Percentiles rank a stretch among this genome's conserved stretches.
Conservation (phyloP, 179 eudicot genomes). For the Dionaea muscipula region DNA sequence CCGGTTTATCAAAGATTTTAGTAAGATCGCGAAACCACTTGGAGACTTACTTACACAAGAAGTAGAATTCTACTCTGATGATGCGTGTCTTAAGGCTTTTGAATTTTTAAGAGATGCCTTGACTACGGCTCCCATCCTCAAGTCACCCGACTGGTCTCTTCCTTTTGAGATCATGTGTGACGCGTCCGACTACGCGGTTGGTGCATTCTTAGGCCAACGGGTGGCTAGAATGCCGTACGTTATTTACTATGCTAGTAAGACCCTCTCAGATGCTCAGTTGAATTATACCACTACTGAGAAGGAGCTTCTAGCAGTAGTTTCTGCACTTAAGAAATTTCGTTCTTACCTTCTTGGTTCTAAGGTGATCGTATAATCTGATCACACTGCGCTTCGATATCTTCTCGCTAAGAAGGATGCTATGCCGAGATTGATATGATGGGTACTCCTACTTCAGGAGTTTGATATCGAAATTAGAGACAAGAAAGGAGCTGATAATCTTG, state of each 20-base stretch:
- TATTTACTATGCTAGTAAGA: conserved; percentile 6
- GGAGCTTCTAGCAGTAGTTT: no score
- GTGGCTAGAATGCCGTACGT: neutral
- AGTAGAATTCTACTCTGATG: neutral
- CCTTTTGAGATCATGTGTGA: conserved; percentile 11
- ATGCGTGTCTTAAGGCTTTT: neutral
- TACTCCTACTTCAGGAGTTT: neutral
- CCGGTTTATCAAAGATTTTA: conserved; percentile 5
- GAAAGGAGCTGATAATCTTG: neutral
- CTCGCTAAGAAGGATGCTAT: conserved; percentile 3
- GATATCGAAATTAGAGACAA: neutral
- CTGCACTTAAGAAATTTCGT: conserved; percentile 1
- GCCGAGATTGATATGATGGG: neutral
- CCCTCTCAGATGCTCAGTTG: neutral
- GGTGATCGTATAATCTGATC: conserved; percentile 1
- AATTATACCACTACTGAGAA: conserved; percentile 8
- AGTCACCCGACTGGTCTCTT: neutral
- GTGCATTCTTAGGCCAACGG: neutral
- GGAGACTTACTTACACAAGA: neutral
- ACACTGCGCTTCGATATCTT: neutral
- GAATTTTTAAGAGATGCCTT: neutral
- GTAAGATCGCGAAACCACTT: neutral
- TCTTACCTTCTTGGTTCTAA: neutral
- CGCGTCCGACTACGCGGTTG: neutral
- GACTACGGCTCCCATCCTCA: neutral